Base-by-base conservation (phyloP, 2,329 filamentous ascomycete species). In the Xylaria polymorpha region DNA sequence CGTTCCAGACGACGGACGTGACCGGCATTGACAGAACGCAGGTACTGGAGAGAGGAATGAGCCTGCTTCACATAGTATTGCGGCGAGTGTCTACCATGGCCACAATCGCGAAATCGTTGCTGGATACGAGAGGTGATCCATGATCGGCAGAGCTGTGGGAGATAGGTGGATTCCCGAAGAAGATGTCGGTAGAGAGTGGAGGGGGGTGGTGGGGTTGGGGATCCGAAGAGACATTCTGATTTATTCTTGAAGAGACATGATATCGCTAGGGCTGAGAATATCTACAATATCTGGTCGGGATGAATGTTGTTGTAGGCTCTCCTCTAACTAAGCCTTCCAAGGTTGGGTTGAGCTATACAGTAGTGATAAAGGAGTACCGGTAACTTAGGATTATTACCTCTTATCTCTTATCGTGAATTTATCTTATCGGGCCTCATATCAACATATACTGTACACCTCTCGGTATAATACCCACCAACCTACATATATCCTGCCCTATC, bases 111-210 rank as follows among this genome's bases (percentile, higher is more conserved):
- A 74, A 88, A 90, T 41, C 83, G 82, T 8, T 73, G 68, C 60
- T 80, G 79, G 55, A 90, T 84, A 41, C 80, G 80, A 7, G 79
- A 73, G 55, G 80, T 75, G 62, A 87, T 79, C 63, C 81, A 83
- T 2, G 79, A 77, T 46, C 83, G 84, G 67, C 85, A 86, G 46
- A 84, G 78, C 2, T 82, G 81, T 1, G 88, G 87, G 2, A 91
- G 84, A 75, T 91, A 91, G 35, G 86, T 85, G 46, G 83, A 81
- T 80, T 90, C 87, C 68, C 89, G 87, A 43, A 91, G 85, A 25
- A 91, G 80, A 67, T 87, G 83, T 65, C 89, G 85, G 77, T 89
- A 91, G 56, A 88, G 78, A n/a, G 72, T 85, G 83, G 15, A 84
- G 73, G 4, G 81, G 70, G 0, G 72, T 75, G 10, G 64, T 70